These are phyloP conservation scores for Metschnikowia cubensis DNA, from an alignment of 805 yeast species.

Conservation along the genomic window DNA sequence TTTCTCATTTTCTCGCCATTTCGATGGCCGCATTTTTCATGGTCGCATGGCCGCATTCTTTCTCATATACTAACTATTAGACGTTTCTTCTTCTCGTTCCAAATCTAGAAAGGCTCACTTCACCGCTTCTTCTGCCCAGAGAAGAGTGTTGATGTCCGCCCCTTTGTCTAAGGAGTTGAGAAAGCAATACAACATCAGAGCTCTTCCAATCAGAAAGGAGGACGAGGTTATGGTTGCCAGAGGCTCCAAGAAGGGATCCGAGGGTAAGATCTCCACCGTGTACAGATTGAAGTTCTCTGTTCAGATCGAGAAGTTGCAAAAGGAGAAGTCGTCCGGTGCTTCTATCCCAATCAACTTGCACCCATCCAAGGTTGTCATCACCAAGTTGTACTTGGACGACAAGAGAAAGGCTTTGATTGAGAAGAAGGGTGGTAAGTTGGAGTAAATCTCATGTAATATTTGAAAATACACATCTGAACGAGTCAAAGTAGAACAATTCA, in stretches of 20 bases:
- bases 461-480: conserved; percentile 18
- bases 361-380: conserved; percentile 98
- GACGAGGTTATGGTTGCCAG: conserved; percentile 95
- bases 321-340: conserved; percentile 98
- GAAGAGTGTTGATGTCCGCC: conserved; percentile 95
- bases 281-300: conserved; percentile 98
- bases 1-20: no score
- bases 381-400: conserved; percentile 96
- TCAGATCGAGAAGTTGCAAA: conserved; percentile 95
- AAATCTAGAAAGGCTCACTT: conserved; percentile 99
- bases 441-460: conserved; percentile 48
- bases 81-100: conserved; percentile 99
- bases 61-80: conserved; percentile 45
- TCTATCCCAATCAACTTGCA: conserved; percentile 95
- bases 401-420: conserved; percentile 97
- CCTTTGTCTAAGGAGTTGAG: conserved; percentile 98
- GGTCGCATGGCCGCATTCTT: neutral
- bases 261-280: conserved; percentile 95
- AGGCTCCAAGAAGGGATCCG: conserved; percentile 99
- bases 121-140: conserved; percentile 93
- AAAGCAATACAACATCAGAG: conserved; percentile 92
- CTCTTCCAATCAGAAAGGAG: conserved; percentile 96
- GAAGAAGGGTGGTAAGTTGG: conserved; percentile 97
- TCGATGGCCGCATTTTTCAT: no score
- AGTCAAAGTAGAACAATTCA: neutral